Percentiles rank a stretch among this genome's conserved stretches.
Conservation (phyloP, 208 protist genomes). For the Balamuthia mandrillaris region DNA sequence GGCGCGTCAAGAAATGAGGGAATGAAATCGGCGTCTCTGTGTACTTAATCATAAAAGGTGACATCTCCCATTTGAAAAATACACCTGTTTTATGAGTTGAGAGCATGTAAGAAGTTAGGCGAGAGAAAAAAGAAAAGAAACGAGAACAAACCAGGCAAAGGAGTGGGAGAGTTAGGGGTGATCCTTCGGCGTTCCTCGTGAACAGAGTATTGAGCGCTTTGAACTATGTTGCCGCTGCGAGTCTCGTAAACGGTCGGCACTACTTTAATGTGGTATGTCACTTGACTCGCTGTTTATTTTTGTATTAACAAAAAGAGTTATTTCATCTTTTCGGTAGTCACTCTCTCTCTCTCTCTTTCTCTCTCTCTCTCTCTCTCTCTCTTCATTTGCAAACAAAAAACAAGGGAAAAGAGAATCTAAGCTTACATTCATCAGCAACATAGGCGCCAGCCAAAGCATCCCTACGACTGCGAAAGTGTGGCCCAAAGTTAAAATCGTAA, state of each 20-base stretch:
- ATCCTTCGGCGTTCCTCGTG: not conserved
- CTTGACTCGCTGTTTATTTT: not conserved
- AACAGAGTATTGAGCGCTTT: not conserved
- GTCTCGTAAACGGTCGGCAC: not conserved
- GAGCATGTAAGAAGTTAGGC: too few relatives aligned
- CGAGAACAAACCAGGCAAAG: too few relatives aligned
- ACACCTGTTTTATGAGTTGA: too few relatives aligned
- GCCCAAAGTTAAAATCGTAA: not conserved
- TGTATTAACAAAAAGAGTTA: not conserved
- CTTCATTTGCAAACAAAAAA: too few relatives aligned
- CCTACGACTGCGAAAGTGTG: not conserved
- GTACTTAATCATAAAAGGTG: constrained; percentile 2
- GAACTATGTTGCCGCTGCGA: not conserved
- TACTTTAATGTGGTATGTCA: not conserved
- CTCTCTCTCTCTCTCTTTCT: too few relatives aligned
- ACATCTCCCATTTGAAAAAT: constrained; percentile 14
- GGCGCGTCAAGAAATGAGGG: not conserved
- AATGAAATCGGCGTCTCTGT: not conserved
- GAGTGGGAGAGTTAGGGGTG: not conserved
- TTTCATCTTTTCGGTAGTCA: not conserved
- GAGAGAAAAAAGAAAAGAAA: too few relatives aligned
- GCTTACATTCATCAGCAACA: not conserved
- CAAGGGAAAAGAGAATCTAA: too few relatives aligned
- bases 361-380: too few relatives aligned
- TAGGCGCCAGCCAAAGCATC: not conserved